phyloP scores from a whole-genome alignment of 768 basidiomycete species.

The Auricularia heimuer region DNA sequence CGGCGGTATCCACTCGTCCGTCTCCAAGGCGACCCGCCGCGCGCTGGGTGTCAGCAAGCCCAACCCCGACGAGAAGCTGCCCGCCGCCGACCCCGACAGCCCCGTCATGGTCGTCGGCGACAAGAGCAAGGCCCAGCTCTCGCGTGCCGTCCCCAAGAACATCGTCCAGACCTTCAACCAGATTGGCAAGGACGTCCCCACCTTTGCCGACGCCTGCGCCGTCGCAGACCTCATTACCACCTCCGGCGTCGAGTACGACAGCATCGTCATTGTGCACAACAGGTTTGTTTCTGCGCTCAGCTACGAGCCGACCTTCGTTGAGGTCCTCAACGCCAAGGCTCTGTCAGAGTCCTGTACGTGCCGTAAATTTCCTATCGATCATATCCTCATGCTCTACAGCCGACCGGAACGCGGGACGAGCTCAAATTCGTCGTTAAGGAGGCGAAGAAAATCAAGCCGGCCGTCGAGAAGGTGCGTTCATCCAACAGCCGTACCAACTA shows the following conservation, averaged over 20 bases:
- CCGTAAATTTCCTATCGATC: not conserved
- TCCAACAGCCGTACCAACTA: too few relatives aligned
- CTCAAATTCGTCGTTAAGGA: too few relatives aligned
- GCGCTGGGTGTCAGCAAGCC: conserved; percentile 43
- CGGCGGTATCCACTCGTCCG: conserved; percentile 98
- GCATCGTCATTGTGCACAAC: conserved; percentile 72
- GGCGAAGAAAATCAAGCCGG: too few relatives aligned
- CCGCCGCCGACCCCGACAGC: conserved; percentile 47
- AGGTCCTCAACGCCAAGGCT: conserved; percentile 72
- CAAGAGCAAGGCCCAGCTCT: conserved; percentile 94
- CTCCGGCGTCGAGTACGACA: conserved; percentile 79
- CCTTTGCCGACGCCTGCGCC: too few relatives aligned
- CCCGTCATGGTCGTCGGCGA: conserved; percentile 87
- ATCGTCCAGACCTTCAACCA: too few relatives aligned
- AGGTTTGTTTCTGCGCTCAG: conserved; percentile 82
- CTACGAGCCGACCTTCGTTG: conserved; percentile 69
- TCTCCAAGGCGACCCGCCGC: conserved; percentile 79
- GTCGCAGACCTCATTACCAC: too few relatives aligned
- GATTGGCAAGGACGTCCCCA: too few relatives aligned
- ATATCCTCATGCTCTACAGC: conserved; percentile 30
- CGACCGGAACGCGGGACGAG: too few relatives aligned
- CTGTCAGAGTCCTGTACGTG: conserved; percentile 64
- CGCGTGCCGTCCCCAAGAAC: too few relatives aligned
- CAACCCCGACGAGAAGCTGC: conserved; percentile 19
- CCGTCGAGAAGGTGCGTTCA: too few relatives aligned